Evolutionary conservation across 2,329 filamentous ascomycete species (phyloP).

Genomic region (Pseudocercospora crystallina): DNA sequence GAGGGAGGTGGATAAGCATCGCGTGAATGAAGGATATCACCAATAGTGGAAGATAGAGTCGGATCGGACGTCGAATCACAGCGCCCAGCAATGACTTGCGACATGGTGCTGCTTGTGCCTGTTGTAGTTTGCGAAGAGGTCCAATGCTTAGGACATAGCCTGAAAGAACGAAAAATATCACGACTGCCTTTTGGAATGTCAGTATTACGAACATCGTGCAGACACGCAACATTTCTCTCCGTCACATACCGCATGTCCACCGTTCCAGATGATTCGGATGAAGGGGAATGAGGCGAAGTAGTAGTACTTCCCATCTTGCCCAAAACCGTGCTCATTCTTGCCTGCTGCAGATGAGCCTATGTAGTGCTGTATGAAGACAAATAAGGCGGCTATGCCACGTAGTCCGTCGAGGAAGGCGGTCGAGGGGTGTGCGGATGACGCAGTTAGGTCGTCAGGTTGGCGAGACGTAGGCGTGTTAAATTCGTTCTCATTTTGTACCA

Average conservation of each 20-base stretch:
- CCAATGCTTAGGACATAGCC: constrained; percentile 46
- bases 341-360: constrained; percentile 28
- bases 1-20: constrained; percentile 12
- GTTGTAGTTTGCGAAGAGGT: constrained; percentile 16
- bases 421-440: no score
- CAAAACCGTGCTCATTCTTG: constrained; percentile 36
- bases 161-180: constrained; percentile 52
- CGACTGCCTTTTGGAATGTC: constrained; percentile 41
- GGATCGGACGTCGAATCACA: constrained; percentile 10
- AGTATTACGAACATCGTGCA: no score
- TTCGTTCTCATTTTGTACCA: no score
- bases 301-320: constrained; percentile 40
- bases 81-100: constrained; percentile 10
- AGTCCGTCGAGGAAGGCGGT: constrained; percentile 55
- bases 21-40: constrained; percentile 8
- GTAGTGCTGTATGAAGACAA: constrained; percentile 64
- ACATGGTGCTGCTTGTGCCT: neutral
- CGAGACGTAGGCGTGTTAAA: no score
- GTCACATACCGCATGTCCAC: constrained; percentile 51
- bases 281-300: constrained; percentile 54
- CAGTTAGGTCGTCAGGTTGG: no score
- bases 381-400: constrained; percentile 62
- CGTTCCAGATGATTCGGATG: constrained; percentile 51
- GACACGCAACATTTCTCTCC: no score
- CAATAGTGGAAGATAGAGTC: constrained; percentile 11